phyloP scores from a whole-genome alignment of 2,329 filamentous ascomycete species.

The Bertia moriformis region DNA sequence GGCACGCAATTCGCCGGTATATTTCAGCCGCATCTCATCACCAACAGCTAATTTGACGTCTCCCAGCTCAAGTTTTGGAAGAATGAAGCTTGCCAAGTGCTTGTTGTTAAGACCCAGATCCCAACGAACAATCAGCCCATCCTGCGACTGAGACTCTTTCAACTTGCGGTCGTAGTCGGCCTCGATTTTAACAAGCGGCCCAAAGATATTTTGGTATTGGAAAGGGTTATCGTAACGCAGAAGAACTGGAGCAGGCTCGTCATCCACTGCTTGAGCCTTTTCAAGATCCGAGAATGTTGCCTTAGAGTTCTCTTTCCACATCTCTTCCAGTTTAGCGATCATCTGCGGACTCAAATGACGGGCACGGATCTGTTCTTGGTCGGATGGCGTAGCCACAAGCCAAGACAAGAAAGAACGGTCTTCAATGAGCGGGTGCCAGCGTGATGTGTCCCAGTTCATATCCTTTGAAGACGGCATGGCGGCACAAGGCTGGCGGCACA shows the following conservation, averaged over 20 bases:
- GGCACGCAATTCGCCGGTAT: conserved; percentile 81
- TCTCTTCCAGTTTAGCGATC: conserved; percentile 89
- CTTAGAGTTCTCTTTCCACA: conserved; percentile 90
- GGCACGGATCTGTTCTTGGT: conserved; percentile 89
- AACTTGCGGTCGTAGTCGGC: conserved; percentile 98
- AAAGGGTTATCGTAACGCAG: conserved; percentile 93
- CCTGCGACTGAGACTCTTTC: conserved; percentile 94
- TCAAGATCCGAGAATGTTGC: conserved; percentile 85
- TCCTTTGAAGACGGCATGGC: conserved; percentile 92
- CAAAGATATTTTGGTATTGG: conserved; percentile 98
- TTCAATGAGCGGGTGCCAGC: conserved; percentile 95
- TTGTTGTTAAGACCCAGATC: conserved; percentile 94
- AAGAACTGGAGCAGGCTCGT: conserved; percentile 84
- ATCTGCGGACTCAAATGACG: conserved; percentile 85
- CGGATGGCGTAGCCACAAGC: conserved; percentile 78
- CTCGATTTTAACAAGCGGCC: conserved; percentile 94
- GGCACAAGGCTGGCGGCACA: conserved; percentile 92
- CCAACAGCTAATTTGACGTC: conserved; percentile 96
- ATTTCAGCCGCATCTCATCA: conserved; percentile 94
- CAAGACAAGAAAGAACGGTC: conserved; percentile 88
- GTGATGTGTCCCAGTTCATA: conserved; percentile 98
- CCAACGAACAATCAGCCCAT: conserved; percentile 88
- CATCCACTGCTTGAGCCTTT: conserved; percentile 79
- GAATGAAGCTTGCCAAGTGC: conserved; percentile 83
- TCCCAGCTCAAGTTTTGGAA: conserved; percentile 92